These are phyloP conservation scores for Hysterangium stoloniferum DNA, from an alignment of 768 basidiomycete genomes.

Conservation along the genomic window DNA sequence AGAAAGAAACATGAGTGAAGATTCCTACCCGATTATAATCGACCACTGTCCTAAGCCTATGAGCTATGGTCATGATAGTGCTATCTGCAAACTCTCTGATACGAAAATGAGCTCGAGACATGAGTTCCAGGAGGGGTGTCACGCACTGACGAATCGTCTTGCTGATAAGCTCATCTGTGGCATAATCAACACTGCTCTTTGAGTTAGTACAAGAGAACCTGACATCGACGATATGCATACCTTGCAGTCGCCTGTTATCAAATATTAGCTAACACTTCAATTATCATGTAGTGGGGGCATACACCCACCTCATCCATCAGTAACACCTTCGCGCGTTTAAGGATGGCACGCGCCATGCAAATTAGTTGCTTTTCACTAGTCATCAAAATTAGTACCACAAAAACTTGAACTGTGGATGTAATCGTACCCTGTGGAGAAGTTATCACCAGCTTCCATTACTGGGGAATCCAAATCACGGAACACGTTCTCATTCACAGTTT, in stretches of 20 bases:
- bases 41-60: slow-evolving; percentile 70
- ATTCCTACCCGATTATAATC: slow-evolving; percentile 71
- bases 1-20: not conserved
- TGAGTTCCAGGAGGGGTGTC: not conserved
- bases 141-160: slow-evolving; percentile 74
- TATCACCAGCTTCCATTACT: slow-evolving; percentile 82
- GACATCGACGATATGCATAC: slow-evolving; percentile 23
- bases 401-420: not conserved
- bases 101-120: no score
- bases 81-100: slow-evolving; percentile 68
- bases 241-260: slow-evolving; percentile 56
- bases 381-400: not conserved
- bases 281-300: not conserved
- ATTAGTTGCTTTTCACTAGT: slow-evolving; percentile 73
- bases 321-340: slow-evolving; percentile 68
- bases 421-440: slow-evolving; percentile 75
- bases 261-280: not conserved
- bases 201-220: no score
- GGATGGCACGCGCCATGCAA: slow-evolving; percentile 82
- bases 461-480: slow-evolving; percentile 68
- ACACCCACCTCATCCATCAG: slow-evolving; percentile 75
- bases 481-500: slow-evolving; percentile 59
- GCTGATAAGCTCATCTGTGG: slow-evolving; percentile 80
- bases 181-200: slow-evolving; percentile 59
- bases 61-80: slow-evolving; percentile 79